Base-by-base conservation (phyloP, 352 stramenopile species). In the Phytophthora colocasiae region DNA sequence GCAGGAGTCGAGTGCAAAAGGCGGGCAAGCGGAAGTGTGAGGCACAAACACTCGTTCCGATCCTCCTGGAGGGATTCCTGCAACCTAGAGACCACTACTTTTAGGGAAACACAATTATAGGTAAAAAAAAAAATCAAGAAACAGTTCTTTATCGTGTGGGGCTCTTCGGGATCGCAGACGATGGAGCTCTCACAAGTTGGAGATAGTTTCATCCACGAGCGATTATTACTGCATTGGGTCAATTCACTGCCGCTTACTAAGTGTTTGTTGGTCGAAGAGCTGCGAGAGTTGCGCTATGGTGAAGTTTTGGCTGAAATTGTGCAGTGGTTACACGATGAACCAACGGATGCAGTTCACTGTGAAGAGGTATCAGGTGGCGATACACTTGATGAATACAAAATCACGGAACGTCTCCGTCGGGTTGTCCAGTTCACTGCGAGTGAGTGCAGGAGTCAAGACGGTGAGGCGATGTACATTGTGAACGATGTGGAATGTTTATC, bases 201-300 rank as follows among this genome's bases (percentile, higher is more conserved):
- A 29, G 47, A 3, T 29, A 34, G 44, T 1, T 36, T 8, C 6
- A 58, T 73, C 26, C 63, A 59, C 2, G 53, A 62, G 49, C 79
- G 83, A 19, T 67, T 85, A 62, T 63, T 90, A 36, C 55, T 93
- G 41, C 85, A 93, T 50, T 93, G 83, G 83, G 51, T 93, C 49
- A 93, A 93, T 66, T 91, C 85, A 27, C 59, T 91, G 46, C 85
- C 83, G 12, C 55, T 89, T 14, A 73, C 81, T 12, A 72, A 66
- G 44, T 91, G 85, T 57, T 62, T 90, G 56, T 58, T 93, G 19
- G 80, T 93, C 4, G 81, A 87, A 8, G 60, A 75, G 3, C 73
- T 91, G 14, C 57, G 49, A 1, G 82, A 88, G 22, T 57, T 93
- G 52, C 81, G 83, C 39, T 83, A 81, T 27, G 82, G 85, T 2